Evolutionary conservation across 805 yeast genomes (phyloP), one percentile per base, ranked within the genome.

Genomic region (Saturnispora quitensis): DNA sequence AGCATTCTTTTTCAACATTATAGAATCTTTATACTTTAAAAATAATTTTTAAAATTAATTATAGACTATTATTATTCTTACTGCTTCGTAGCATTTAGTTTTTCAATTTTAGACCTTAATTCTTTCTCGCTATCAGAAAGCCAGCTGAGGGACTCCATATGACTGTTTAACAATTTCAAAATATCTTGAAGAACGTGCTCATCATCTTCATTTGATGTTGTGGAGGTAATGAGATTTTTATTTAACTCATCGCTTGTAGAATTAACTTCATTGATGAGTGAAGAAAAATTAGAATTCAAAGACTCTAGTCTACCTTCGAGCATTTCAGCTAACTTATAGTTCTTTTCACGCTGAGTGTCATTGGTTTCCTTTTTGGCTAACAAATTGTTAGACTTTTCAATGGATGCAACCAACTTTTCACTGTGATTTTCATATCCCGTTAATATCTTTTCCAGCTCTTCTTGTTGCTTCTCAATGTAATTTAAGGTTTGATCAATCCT

Each of bases 401-500:
- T 58, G 1, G 72, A 63, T 2, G 70, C 62, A 53, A 79, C 66
- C 35, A 79, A 61, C 6, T 69, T 63, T 55, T 81, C 86, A 3
- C 84, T 81, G 62, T 85, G 89, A 56, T 71, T 74, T 66, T 93
- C 98, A 62, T 90, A 90, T 55, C 84, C 84, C 57, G 85, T 85
- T 56, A 93, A 75, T 60, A 91, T 76, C 15, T 77, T 73, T 54
- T 91, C 99, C 47, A 93, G 72, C 61, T 91, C 98, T 53, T 86
- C 88, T 64, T 93, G 99, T 65, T 93, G 98, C 59, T 84, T 84
- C 62, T 86, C 93, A 48, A 93, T 85, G 62, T 89, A 91, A 40
- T 82, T 73, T 51, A 93, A 73, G 40, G 89, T 84, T 66, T 89
- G 97, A 59, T 93, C 98, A 45, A 93, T 84, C 59, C 84, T 86